phyloP scores from a whole-genome alignment of 108 stramenopile genomes.

The Nitzschia putrida region DNA sequence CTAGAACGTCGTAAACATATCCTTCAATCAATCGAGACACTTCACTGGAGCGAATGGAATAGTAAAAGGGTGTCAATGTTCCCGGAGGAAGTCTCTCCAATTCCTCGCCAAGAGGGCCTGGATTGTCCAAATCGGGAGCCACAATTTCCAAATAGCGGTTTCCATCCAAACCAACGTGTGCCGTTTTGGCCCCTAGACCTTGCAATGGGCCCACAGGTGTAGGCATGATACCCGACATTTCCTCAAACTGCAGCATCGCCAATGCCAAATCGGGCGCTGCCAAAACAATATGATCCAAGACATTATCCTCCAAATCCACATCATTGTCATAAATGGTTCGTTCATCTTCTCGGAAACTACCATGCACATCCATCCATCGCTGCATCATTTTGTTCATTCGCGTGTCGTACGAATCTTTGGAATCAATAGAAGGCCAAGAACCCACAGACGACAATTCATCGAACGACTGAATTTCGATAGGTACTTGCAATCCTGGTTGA shows the following conservation, averaged over 20 bases:
- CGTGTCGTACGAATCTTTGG: constrained; percentile 30
- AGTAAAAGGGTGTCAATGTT: constrained; percentile 24
- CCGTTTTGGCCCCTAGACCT: constrained; percentile 33
- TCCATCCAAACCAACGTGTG: constrained; percentile 24
- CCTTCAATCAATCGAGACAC: constrained; percentile 21
- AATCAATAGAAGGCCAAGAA: constrained; percentile 29
- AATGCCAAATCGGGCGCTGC: constrained; percentile 27
- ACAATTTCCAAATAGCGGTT: constrained; percentile 31
- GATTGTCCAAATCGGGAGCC: constrained; percentile 27
- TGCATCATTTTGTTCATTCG: constrained; percentile 39
- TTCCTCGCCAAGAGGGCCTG: constrained; percentile 25
- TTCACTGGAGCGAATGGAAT: constrained; percentile 31
- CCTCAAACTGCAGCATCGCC: constrained; percentile 27
- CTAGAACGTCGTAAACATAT: constrained; percentile 30
- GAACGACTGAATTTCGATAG: constrained; percentile 18
- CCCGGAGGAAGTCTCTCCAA: not conserved
- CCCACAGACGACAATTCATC: constrained; percentile 32
- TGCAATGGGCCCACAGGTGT: constrained; percentile 16
- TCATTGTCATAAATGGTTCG: constrained; percentile 19
- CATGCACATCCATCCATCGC: constrained; percentile 34
- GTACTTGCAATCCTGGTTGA: constrained; percentile 22
- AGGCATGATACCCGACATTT: constrained; percentile 26
- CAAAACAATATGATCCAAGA: constrained; percentile 35
- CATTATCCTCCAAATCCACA: constrained; percentile 29
- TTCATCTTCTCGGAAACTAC: constrained; percentile 9